Conservation (phyloP, 495 filamentous ascomycete genomes). For the Aspergillus bertholletiae region DNA sequence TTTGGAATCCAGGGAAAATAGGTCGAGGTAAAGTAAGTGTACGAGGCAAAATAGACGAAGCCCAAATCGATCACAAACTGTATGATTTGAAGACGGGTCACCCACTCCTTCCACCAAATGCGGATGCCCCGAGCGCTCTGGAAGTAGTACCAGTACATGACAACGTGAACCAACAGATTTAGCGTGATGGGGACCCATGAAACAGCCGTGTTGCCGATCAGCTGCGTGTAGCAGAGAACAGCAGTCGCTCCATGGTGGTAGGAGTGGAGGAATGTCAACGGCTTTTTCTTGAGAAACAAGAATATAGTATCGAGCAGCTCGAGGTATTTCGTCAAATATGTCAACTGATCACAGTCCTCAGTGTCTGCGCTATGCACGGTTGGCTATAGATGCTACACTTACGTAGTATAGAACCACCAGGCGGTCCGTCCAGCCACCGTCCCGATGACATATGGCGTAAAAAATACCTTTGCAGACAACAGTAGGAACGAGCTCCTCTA, state of each 20-base stretch:
- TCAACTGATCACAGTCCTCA: conserved; percentile 44
- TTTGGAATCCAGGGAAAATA: conserved; percentile 85
- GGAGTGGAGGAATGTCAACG: conserved; percentile 64
- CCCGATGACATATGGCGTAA: conserved; percentile 56
- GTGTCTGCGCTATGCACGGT: background rate
- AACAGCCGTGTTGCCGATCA: conserved; percentile 60
- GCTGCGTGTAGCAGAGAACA: conserved; percentile 64
- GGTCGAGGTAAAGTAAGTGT: conserved; percentile 84
- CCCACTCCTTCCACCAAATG: conserved; percentile 58
- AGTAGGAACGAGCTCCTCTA: conserved; percentile 59
- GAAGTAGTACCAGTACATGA: conserved; percentile 63
- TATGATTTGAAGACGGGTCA: conserved; percentile 50
- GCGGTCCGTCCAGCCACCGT: conserved; percentile 61
- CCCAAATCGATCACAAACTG: conserved; percentile 58
- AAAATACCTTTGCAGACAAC: conserved; percentile 55
- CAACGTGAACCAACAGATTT: conserved; percentile 62
- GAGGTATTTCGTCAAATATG: conserved; percentile 66
- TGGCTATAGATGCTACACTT: conserved; percentile 19
- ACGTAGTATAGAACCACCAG: conserved; percentile 65
- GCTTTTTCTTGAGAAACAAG: conserved; percentile 67
- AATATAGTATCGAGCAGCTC: conserved; percentile 65
- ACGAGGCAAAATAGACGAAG: conserved; percentile 92
- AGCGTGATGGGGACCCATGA: conserved; percentile 64
- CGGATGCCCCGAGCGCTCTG: conserved; percentile 52
- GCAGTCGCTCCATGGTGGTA: conserved; percentile 69